Base-by-base conservation (phyloP, 768 basidiomycete genomes). In the Amanita muscaria region DNA sequence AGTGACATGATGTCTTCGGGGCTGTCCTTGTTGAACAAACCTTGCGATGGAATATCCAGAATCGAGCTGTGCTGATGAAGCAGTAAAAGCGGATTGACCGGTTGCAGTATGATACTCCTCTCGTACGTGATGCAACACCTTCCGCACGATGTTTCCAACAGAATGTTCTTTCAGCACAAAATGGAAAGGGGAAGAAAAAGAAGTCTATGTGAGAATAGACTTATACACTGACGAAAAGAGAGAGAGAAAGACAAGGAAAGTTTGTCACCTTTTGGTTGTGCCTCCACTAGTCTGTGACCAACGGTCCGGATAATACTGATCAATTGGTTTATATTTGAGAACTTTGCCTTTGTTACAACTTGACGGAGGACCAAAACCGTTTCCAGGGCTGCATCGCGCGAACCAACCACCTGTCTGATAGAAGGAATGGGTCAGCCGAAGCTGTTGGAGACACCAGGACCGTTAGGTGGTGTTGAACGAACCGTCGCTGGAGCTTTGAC, bases 61-160 rank as follows among this genome's bases (percentile, higher is more conserved):
- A 19, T 56, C 49, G n/a, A 4, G 12, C n/a, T 46, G 22, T 25
- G 34, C 27, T 23, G 19, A 16, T 21, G 68, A 57, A 22, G 66
- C 56, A 2, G 64, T 29, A 12, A 6, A 56, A 5, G 67, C 56
- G 1, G 67, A 59, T 43, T 68, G 77, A 51, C 64, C 68, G 11
- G 73, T 79, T 2, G 89, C 89, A 3, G 92, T 87, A 49, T 85
- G 73, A 61, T 91, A 93, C 58, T 99, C 96, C 63, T 99, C 96
- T 40, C 91, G 78, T 46, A 99, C 84, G 56, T 96, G 86, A 58
- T 93, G 90, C 21, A 97, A 69, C 18, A 97, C 81, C 56, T 90
- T 90, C 30, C 92, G 80, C 31, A 93, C 84, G 16, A 93, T 93
- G 60, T 98, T 98, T 18, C 91, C 91, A 27, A 96, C 85, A 35